Percentiles rank a stretch among this genome's conserved stretches.
Evolutionary conservation across 176 grass and related monocot species (phyloP).

Genomic region (Zea luxurians): DNA sequence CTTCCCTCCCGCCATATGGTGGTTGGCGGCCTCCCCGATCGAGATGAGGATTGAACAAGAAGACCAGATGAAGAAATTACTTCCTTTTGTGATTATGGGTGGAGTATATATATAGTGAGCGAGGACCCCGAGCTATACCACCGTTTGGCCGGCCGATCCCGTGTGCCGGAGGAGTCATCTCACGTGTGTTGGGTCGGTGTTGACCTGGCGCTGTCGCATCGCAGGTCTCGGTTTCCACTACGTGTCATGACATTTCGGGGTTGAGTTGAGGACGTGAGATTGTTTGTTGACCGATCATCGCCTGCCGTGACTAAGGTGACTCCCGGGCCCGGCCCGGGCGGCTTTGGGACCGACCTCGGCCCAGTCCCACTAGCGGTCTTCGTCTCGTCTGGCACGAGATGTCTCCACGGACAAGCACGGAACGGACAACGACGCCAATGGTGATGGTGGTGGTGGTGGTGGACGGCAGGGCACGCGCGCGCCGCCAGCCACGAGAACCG

Average conservation of each 20-base stretch:
- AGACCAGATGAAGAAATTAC: not conserved
- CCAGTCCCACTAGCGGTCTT: not conserved
- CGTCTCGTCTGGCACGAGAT: not conserved
- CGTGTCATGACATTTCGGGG: not conserved
- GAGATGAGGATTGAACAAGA: not conserved
- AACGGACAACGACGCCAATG: not conserved
- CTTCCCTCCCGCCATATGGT: conserved; percentile 45
- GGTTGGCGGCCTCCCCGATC: no score
- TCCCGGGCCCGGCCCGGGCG: no score
- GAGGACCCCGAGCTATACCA: not conserved
- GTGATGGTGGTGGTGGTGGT: no score
- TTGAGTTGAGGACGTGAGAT: no score
- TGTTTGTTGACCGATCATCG: no score
- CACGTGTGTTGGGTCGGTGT: not conserved
- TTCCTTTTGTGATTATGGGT: not conserved
- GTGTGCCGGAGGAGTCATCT: not conserved
- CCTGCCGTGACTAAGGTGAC: no score
- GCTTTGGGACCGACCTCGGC: no score
- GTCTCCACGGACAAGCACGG: conserved; percentile 7
- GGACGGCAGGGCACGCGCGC: no score
- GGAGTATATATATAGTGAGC: not conserved
- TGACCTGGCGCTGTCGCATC: conserved; percentile 10
- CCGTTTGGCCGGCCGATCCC: not conserved
- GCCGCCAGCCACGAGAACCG: no score
- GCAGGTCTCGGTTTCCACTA: not conserved